Conservation (phyloP, 2,329 filamentous ascomycete species). For the Xylariaceae sp. region DNA sequence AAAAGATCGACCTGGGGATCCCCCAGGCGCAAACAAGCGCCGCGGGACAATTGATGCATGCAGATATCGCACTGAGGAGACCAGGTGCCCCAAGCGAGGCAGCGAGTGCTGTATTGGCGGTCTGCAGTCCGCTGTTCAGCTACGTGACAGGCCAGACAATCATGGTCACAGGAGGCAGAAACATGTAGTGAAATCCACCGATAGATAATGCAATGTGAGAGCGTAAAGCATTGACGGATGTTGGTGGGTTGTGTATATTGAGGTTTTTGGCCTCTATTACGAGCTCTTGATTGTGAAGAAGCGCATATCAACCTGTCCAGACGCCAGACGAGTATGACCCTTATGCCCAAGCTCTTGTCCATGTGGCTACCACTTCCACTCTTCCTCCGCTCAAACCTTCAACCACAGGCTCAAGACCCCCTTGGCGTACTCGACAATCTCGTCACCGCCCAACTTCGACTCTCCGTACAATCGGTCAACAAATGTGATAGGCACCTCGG, state of each 20-base stretch:
- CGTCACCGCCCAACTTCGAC: conserved; percentile 87
- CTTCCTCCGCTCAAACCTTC: conserved; percentile 53
- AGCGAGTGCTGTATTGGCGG: conserved; percentile 69
- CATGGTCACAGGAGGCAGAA: conserved; percentile 74
- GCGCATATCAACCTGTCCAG: conserved; percentile 15
- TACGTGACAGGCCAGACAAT: conserved; percentile 88
- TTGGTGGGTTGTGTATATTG: not conserved
- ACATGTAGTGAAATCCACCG: conserved; percentile 40
- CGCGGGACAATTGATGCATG: conserved; percentile 40
- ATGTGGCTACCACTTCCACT: conserved; percentile 2
- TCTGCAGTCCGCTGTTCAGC: conserved; percentile 75
- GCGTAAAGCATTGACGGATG: too few species aligned
- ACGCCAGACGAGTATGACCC: conserved; percentile 12
- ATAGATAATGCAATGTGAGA: too few species aligned
- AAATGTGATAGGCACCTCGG: conserved; percentile 94
- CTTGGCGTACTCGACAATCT: conserved; percentile 96
- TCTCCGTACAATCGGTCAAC: conserved; percentile 94
- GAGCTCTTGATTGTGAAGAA: conserved; percentile 16
- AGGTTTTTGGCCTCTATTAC: conserved; percentile 14
- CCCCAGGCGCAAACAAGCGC: conserved; percentile 53
- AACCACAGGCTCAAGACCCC: conserved; percentile 74
- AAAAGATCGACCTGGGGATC: conserved; percentile 71
- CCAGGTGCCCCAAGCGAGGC: conserved; percentile 77
- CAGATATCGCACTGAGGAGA: conserved; percentile 74
- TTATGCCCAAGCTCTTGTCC: conserved; percentile 8